phyloP scores from a whole-genome alignment of 2,329 filamentous ascomycete species.

The Trichoderma pleuroti region DNA sequence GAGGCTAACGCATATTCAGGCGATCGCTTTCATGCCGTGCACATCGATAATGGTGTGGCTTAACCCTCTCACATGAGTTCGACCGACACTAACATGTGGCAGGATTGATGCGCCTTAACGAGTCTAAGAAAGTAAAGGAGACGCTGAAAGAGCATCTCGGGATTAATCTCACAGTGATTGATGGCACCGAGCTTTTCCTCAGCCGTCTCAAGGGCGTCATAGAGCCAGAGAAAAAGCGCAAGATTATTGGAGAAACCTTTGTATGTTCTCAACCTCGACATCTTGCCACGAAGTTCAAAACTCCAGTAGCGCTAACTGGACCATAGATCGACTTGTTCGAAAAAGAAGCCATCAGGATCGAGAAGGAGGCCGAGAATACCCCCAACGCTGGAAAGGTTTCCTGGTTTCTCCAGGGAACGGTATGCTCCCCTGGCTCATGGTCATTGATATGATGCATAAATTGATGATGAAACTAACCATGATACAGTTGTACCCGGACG shows the following conservation, averaged over 20 bases:
- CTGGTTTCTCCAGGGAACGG: constrained; percentile 79
- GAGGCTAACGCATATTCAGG: background rate
- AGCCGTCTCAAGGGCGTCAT: constrained; percentile 67
- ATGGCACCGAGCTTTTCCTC: constrained; percentile 77
- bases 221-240: constrained; percentile 83
- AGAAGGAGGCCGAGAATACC: constrained; percentile 64
- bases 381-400: constrained; percentile 70
- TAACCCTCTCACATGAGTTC: background rate
- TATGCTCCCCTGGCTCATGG: background rate
- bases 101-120: constrained; percentile 68
- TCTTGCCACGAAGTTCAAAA: background rate
- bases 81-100: background rate
- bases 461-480: background rate
- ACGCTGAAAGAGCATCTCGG: constrained; percentile 75
- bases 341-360: constrained; percentile 66
- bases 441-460: background rate
- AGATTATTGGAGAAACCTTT: constrained; percentile 75
- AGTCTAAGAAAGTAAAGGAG: constrained; percentile 77
- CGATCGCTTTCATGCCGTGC: constrained; percentile 51
- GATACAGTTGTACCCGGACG: background rate
- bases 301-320: background rate
- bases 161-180: constrained; percentile 85
- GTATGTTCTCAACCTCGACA: constrained; percentile 19
- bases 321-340: constrained; percentile 65
- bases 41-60: constrained; percentile 64